phyloP scores from a whole-genome alignment of 768 basidiomycete genomes.

The Leccinum ochraceum region DNA sequence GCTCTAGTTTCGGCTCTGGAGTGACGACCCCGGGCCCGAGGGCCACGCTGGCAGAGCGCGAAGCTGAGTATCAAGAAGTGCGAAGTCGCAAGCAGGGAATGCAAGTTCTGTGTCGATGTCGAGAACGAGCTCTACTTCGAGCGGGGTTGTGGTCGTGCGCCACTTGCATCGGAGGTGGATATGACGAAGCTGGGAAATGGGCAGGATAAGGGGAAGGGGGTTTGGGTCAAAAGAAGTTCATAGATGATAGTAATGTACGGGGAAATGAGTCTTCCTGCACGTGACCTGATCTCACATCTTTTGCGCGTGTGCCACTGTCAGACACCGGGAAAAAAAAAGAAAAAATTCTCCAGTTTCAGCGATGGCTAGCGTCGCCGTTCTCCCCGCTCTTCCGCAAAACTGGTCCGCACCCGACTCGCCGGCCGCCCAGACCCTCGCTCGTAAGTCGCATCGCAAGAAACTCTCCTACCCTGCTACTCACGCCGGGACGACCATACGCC shows the following conservation, averaged over 20 bases:
- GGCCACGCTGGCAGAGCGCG: constrained; percentile 57
- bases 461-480: constrained; percentile 6
- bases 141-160: constrained; percentile 28
- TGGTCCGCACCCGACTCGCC: constrained; percentile 22
- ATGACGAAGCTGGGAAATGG: neutral
- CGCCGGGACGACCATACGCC: neutral
- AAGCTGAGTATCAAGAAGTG: constrained; percentile 72
- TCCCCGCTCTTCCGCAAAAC: constrained; percentile 27
- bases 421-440: constrained; percentile 24
- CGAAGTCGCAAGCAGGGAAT: constrained; percentile 52
- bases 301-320: too few species aligned
- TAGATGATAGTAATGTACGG: too few species aligned
- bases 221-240: too few species aligned
- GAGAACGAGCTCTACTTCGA: constrained; percentile 1
- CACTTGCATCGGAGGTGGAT: constrained; percentile 21
- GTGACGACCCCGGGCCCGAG: constrained; percentile 22
- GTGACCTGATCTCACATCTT: neutral
- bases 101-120: constrained; percentile 28
- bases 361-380: constrained; percentile 29
- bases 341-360: neutral
- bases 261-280: neutral
- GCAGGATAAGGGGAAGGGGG: too few species aligned
- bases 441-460: constrained; percentile 20
- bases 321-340: neutral
- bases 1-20: neutral